Evolutionary conservation across 371 early-diverging fungal genomes (phyloP).

Genomic region (Encephalitozoon intestinalis): DNA sequence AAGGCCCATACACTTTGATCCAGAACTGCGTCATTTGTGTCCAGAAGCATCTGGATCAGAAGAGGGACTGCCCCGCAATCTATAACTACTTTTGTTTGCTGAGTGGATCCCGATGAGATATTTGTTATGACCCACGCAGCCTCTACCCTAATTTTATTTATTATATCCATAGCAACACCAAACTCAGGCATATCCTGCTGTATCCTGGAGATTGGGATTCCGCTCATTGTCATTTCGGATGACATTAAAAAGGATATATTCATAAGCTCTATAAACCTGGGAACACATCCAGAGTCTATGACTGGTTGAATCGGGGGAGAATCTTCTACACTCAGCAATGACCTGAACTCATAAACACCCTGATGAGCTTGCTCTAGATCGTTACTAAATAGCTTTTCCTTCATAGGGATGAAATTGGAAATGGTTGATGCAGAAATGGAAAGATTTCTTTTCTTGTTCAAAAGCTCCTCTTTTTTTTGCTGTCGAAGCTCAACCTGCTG

Average conservation of each 20-base stretch:
- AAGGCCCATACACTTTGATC: conserved; percentile 99
- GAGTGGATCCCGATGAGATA: conserved; percentile 91
- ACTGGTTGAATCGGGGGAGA: conserved; percentile 95
- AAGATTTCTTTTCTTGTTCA: conserved; percentile 56
- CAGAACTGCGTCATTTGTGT: conserved; percentile 74
- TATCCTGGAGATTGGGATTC: background rate
- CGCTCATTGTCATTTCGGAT: background rate
- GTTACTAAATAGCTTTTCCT: conserved; percentile 31
- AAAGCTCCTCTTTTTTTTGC: conserved; percentile 54
- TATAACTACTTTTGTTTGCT: conserved; percentile 86
- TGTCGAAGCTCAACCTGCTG: conserved; percentile 55
- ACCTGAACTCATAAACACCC: conserved; percentile 82
- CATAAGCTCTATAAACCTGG: conserved; percentile 85
- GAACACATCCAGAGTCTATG: conserved; percentile 80
- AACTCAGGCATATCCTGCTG: background rate
- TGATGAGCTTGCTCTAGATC: conserved; percentile 60
- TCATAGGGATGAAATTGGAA: conserved; percentile 41
- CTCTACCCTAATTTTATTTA: conserved; percentile 71
- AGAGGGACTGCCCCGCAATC: conserved; percentile 79
- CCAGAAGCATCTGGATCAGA: conserved; percentile 78
- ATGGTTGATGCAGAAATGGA: conserved; percentile 6
- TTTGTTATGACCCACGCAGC: conserved; percentile 99
- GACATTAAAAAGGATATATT: conserved; percentile 30
- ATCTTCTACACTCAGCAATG: conserved; percentile 84
- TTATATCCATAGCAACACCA: conserved; percentile 5